Conservation (phyloP, 225 moss, liverwort and hornwort genomes). For the Rhytidiadelphus loreus region DNA sequence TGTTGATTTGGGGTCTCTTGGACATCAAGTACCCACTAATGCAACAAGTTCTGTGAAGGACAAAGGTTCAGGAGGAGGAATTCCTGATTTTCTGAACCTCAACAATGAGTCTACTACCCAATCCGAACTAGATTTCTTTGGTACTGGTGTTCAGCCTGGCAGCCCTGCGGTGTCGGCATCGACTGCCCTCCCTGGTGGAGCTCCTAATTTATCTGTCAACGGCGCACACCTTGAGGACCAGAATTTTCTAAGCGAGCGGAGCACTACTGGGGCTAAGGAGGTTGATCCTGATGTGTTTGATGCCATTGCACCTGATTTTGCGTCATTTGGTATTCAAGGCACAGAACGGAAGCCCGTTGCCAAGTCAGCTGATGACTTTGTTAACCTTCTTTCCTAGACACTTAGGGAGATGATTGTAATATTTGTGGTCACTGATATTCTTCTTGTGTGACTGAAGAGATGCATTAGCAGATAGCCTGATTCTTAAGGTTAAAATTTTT, state of each 20-base stretch:
- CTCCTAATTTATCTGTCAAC: neutral
- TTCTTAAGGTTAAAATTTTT: neutral
- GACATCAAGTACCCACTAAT: neutral
- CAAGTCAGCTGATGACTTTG: constrained; percentile 18
- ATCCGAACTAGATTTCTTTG: constrained; percentile 20
- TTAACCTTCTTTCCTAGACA: constrained; percentile 34
- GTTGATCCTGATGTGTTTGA: constrained; percentile 24
- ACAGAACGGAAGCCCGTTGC: constrained; percentile 15
- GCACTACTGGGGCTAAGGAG: constrained; percentile 16
- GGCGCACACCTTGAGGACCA: constrained; percentile 12
- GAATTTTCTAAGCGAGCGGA: constrained; percentile 19
- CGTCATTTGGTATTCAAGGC: constrained; percentile 26
- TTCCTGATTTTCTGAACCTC: constrained; percentile 20
- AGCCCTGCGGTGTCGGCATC: neutral
- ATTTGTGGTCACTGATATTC: constrained; percentile 1
- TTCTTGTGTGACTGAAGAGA: constrained; percentile 6
- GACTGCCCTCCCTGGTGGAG: neutral
- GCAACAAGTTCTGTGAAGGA: neutral
- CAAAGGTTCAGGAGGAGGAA: neutral
- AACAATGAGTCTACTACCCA: constrained; percentile 1
- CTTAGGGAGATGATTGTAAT: constrained; percentile 21
- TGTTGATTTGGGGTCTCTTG: constrained; percentile 9
- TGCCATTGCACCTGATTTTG: constrained; percentile 44
- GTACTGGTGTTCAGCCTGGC: neutral
- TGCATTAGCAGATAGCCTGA: constrained; percentile 4